phyloP scores from a whole-genome alignment of 805 yeast species.

The Candida loeiensis region DNA sequence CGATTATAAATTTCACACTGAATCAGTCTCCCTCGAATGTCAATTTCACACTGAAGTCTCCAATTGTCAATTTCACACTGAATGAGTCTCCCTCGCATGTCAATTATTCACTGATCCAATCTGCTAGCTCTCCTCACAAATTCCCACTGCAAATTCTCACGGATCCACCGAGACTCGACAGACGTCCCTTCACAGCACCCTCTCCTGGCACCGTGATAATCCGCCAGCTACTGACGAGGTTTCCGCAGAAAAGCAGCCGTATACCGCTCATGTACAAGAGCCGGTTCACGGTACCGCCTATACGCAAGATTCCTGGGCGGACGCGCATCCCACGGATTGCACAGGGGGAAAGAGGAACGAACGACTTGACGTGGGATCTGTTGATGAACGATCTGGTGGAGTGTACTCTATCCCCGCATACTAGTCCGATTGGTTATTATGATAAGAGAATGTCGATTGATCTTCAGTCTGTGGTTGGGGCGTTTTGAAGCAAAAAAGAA shows the following conservation, averaged over 20 bases:
- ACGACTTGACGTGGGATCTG: constrained; percentile 8
- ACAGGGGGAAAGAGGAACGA: too few species aligned
- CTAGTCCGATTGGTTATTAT: constrained; percentile 5
- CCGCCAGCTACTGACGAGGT: constrained; percentile 4
- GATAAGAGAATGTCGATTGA: constrained; percentile 8
- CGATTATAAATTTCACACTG: too few species aligned
- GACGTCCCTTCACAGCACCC: too few species aligned
- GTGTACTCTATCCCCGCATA: constrained; percentile 4
- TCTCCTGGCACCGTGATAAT: neutral
- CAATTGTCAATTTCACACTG: too few species aligned
- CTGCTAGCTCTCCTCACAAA: too few species aligned
- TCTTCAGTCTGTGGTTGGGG: constrained; percentile 4
- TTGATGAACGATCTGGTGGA: constrained; percentile 8
- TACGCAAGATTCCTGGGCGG: constrained; percentile 19
- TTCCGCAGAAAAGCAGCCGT: constrained; percentile 13
- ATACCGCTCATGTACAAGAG: constrained; percentile 24
- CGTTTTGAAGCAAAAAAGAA: constrained; percentile 2
- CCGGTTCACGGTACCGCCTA: constrained; percentile 19
- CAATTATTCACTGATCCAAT: too few species aligned
- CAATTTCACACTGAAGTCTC: too few species aligned
- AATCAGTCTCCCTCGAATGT: too few species aligned
- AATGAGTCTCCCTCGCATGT: too few species aligned
- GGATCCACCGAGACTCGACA: too few species aligned
- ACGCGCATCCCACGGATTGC: constrained; percentile 26
- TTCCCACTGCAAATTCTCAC: too few species aligned